Evolutionary conservation across 2,329 filamentous ascomycete genomes (phyloP).

Genomic region (Sclerotinia spermophila): DNA sequence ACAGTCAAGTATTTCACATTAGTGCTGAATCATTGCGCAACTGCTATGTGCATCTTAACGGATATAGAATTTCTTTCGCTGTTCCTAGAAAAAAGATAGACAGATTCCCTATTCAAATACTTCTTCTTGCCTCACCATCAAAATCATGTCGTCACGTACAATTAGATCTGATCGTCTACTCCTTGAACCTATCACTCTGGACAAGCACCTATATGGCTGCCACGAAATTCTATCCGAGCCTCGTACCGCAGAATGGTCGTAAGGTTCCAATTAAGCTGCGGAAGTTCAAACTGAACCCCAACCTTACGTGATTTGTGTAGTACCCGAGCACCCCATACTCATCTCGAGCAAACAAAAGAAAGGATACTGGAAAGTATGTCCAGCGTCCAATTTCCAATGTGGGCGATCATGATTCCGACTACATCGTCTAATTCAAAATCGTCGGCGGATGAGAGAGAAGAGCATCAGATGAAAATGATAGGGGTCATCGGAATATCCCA

Average conservation of each 20-base stretch:
- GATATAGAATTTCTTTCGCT: neutral
- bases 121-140: neutral
- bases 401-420: neutral
- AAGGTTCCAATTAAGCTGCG: neutral
- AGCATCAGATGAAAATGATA: neutral
- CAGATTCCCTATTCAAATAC: neutral
- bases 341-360: neutral
- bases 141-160: neutral
- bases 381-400: neutral
- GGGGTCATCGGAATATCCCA: slow-evolving; percentile 7
- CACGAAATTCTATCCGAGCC: neutral
- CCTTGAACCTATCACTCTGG: slow-evolving; percentile 3
- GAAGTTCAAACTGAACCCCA: neutral
- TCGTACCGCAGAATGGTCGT: slow-evolving; percentile 4
- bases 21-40: neutral
- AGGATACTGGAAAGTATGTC: neutral
- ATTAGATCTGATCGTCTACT: neutral
- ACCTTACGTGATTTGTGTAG: neutral
- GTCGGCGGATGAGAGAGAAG: neutral
- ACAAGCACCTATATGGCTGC: neutral
- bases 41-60: neutral
- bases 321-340: neutral
- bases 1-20: neutral
- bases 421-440: neutral
- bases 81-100: neutral